Percentiles rank a stretch among this genome's conserved stretches.
phyloP scores from a whole-genome alignment of 2,329 filamentous ascomycete species.

The Trichoderma sp. region DNA sequence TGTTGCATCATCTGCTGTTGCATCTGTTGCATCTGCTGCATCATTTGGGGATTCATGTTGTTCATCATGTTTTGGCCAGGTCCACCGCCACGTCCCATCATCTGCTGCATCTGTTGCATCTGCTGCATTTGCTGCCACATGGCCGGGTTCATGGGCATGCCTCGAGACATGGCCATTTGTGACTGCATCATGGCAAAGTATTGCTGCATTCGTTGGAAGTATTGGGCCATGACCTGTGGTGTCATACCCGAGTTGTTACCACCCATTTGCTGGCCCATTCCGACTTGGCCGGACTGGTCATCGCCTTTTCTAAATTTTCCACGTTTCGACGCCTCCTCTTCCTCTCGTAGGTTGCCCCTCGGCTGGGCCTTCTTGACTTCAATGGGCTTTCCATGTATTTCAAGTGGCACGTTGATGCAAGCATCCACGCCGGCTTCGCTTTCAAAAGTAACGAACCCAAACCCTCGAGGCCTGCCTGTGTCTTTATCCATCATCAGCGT shows the following conservation, averaged over 20 bases:
- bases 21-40: slow-evolving; percentile 60
- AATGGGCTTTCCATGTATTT: slow-evolving; percentile 94
- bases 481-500: slow-evolving; percentile 99
- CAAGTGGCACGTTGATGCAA: slow-evolving; percentile 79
- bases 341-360: slow-evolving; percentile 88
- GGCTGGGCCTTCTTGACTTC: slow-evolving; percentile 99
- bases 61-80: slow-evolving; percentile 43
- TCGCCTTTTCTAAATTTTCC: slow-evolving; percentile 61
- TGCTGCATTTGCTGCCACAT: slow-evolving; percentile 78
- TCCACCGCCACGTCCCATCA: slow-evolving; percentile 48
- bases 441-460: slow-evolving; percentile 98
- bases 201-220: slow-evolving; percentile 98
- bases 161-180: slow-evolving; percentile 81
- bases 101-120: slow-evolving; percentile 69
- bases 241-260: slow-evolving; percentile 68
- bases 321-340: slow-evolving; percentile 71
- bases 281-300: slow-evolving; percentile 45
- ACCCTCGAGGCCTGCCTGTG: slow-evolving; percentile 92
- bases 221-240: slow-evolving; percentile 96
- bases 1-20: slow-evolving; percentile 47
- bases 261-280: slow-evolving; percentile 48
- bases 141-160: slow-evolving; percentile 71
- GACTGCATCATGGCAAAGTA: slow-evolving; percentile 96
- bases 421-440: slow-evolving; percentile 92
- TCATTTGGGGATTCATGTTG: slow-evolving; percentile 55